phyloP scores from a whole-genome alignment of 371 early-diverging fungal species.

The Fennellomyces sp. region DNA sequence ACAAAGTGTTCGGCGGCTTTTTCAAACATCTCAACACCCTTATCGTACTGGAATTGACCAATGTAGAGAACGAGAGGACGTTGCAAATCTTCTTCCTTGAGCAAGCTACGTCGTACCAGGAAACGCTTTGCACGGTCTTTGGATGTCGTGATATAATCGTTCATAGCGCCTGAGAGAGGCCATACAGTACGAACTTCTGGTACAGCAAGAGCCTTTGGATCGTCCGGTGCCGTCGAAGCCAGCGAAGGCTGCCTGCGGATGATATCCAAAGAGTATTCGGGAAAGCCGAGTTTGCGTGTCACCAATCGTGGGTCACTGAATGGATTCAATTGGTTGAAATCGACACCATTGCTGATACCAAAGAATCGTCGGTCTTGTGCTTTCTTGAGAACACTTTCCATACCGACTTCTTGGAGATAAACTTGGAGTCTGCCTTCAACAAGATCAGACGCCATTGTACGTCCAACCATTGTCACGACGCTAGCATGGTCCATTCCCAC shows the following conservation, averaged over 20 bases:
- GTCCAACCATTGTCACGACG: slow-evolving; percentile 63
- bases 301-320: slow-evolving; percentile 48
- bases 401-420: slow-evolving; percentile 63
- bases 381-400: slow-evolving; percentile 53
- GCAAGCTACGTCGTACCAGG: slow-evolving; percentile 46
- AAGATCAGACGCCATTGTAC: slow-evolving; percentile 61
- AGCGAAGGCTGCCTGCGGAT: slow-evolving; percentile 18
- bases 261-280: slow-evolving; percentile 32
- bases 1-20: slow-evolving; percentile 42
- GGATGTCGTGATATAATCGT: slow-evolving; percentile 38
- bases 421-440: slow-evolving; percentile 63
- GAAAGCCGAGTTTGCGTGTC: slow-evolving; percentile 38
- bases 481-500: slow-evolving; percentile 63
- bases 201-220: background rate
- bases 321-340: slow-evolving; percentile 55
- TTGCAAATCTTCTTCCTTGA: slow-evolving; percentile 44
- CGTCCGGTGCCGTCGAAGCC: slow-evolving; percentile 1
- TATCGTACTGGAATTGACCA: slow-evolving; percentile 67
- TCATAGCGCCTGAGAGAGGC: slow-evolving; percentile 21
- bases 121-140: slow-evolving; percentile 60
- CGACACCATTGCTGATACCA: slow-evolving; percentile 71
- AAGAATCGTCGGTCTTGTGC: slow-evolving; percentile 53
- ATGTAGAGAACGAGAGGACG: slow-evolving; percentile 60
- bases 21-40: slow-evolving; percentile 58
- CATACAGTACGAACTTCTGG: slow-evolving; percentile 9